Evolutionary conservation across 768 basidiomycete species (phyloP), one percentile per base, ranked within the genome.

Genomic region (Aureoboletus auriporus): DNA sequence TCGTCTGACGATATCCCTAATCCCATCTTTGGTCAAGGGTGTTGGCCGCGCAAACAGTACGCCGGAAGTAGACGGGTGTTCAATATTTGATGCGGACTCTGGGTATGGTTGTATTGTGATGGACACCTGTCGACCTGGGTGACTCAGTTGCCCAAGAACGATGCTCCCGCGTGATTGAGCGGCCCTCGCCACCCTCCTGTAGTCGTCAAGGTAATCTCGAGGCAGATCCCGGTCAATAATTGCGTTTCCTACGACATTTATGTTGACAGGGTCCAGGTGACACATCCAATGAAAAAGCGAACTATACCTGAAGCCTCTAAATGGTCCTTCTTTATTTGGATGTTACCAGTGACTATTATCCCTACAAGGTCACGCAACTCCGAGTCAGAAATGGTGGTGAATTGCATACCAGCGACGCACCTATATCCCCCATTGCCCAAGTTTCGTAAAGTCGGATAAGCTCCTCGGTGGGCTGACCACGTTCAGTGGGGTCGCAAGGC

Each of bases 1-100:
- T 10, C 75, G 63, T n/a, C 66, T 30, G 17, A 77, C 61, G 48
- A 78, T 77, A 46, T 81, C 75, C 36, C 67, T 56, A 42, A 84
- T 77, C 40, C 82, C 82, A 0, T 58, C 61, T 0, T 60, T 63
- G 0, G 75, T 78, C 31, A 83, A 61, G 1, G 73, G 68, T 3
- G 56, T 58, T 10, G 66, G 66, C 40, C 60, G 44, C 29, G 64
- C 64, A 36, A 69, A 67, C 42, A 60, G 39, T 13, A 69, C 57
- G 3, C 68, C 68, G 1, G 60, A 68, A 9, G 55, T 51, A n/a
- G 68, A 57, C 3, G 63, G 68, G 35, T 69, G 66, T 42, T 69
- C 66, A 20, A 68, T 55, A 38, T 62, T 64, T n/a, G 68, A 68
- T 1, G 66, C 30, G 3, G 66, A 66, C 49, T 69, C 66, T 26